phyloP scores from a whole-genome alignment of 2,329 filamentous ascomycete species.

The Colletotrichum melonis region DNA sequence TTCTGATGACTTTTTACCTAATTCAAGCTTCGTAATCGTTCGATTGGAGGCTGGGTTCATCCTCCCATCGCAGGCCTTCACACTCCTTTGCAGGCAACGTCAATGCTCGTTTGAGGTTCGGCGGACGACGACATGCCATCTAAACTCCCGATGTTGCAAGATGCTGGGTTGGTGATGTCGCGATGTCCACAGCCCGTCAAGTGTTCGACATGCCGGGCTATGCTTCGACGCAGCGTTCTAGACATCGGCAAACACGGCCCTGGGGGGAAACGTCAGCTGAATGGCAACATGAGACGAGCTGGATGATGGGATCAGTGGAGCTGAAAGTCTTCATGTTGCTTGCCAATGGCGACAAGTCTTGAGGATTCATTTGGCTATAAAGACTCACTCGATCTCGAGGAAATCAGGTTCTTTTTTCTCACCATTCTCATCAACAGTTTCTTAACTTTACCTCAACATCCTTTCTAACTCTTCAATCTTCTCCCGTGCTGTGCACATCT shows the following conservation, averaged over 20 bases:
- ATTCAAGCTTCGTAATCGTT: slow-evolving; percentile 20
- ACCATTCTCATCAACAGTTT: slow-evolving; percentile 8
- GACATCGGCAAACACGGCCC: too few relatives aligned
- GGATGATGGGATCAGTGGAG: neutral
- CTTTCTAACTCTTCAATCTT: slow-evolving; percentile 1
- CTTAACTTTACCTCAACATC: neutral
- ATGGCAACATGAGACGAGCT: neutral
- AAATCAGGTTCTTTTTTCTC: neutral
- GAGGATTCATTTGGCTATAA: too few relatives aligned
- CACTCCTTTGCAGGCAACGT: neutral
- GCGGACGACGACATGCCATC: slow-evolving; percentile 15
- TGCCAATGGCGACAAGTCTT: too few relatives aligned
- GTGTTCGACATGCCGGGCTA: too few relatives aligned
- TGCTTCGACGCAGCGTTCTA: too few relatives aligned
- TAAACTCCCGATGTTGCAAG: slow-evolving; percentile 24
- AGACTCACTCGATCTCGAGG: too few relatives aligned
- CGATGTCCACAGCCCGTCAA: neutral
- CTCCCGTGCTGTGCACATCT: slow-evolving; percentile 14
- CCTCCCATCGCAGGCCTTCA: neutral
- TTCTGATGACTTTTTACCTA: slow-evolving; percentile 13
- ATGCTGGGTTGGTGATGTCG: slow-evolving; percentile 7
- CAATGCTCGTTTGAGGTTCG: slow-evolving; percentile 19
- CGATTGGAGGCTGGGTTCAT: slow-evolving; percentile 8
- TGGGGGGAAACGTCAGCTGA: slow-evolving; percentile 13
- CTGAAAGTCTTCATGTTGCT: neutral